phyloP scores from a whole-genome alignment of 2,329 filamentous ascomycete genomes.

The Ceratocystis smalleyi region DNA sequence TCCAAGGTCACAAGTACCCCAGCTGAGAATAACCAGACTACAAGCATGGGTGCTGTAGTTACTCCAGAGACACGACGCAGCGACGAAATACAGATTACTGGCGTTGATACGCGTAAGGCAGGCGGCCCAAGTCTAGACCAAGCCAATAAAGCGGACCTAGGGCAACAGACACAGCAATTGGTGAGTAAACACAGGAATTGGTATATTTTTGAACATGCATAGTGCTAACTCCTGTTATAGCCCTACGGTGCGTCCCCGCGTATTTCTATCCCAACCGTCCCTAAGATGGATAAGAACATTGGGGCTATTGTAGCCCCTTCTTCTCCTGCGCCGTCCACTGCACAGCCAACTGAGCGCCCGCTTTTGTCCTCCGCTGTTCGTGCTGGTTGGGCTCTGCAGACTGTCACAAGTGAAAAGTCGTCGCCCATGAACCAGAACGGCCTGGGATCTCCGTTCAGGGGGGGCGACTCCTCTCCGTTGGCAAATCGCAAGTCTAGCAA shows the following conservation, averaged over 20 bases:
- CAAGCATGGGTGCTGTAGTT: background rate
- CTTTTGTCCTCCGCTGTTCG: conserved; percentile 43
- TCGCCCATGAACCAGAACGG: conserved; percentile 37
- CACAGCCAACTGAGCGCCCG: background rate
- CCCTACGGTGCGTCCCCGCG: background rate
- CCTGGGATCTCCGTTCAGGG: conserved; percentile 38
- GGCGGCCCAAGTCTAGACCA: background rate
- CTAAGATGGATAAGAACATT: background rate
- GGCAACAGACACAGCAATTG: background rate
- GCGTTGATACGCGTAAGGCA: background rate
- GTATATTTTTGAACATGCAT: background rate
- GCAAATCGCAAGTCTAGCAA: conserved; percentile 4
- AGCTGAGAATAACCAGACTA: background rate
- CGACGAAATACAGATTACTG: background rate
- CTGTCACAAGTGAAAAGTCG: conserved; percentile 42
- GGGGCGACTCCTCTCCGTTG: background rate
- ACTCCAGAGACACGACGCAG: background rate
- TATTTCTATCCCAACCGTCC: background rate
- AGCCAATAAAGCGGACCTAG: background rate
- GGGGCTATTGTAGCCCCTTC: background rate
- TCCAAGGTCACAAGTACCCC: background rate
- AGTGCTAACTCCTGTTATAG: background rate
- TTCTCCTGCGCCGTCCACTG: background rate
- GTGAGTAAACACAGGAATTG: background rate
- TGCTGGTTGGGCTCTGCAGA: conserved; percentile 40